Evolutionary conservation across 164 flowering plant species (phyloP).

Genomic region (Nymphaea colorata): DNA sequence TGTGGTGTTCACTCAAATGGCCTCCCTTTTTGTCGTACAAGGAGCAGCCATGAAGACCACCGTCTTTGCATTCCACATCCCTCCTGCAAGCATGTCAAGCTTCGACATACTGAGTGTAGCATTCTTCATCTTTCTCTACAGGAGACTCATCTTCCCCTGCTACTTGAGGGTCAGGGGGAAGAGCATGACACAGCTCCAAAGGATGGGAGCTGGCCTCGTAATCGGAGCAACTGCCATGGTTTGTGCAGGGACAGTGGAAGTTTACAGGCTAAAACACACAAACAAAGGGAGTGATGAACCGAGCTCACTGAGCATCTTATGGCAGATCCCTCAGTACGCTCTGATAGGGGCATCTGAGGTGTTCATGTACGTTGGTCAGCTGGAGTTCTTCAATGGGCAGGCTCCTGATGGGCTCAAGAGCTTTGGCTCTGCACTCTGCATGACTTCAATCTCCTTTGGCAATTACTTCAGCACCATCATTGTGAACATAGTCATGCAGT

Average conservation of each 20-base stretch:
- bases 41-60: conserved; percentile 82
- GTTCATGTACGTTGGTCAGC: conserved; percentile 87
- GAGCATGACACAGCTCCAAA: conserved; percentile 74
- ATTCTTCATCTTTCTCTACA: conserved; percentile 53
- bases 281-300: conserved; percentile 33
- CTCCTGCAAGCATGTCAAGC: conserved; percentile 96
- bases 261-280: conserved; percentile 57
- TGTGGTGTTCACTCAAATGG: conserved; percentile 91
- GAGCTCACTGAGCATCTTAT: conserved; percentile 74
- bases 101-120: conserved; percentile 88
- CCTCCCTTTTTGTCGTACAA: conserved; percentile 90
- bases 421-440: conserved; percentile 90
- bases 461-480: conserved; percentile 82
- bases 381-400: conserved; percentile 87
- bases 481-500: conserved; percentile 66
- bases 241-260: conserved; percentile 70
- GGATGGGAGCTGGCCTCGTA: conserved; percentile 86
- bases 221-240: conserved; percentile 79
- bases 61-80: conserved; percentile 46
- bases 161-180: conserved; percentile 23
- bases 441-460: conserved; percentile 89
- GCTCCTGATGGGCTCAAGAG: conserved; percentile 87
- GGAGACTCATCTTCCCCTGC: conserved; percentile 56
- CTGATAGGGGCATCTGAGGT: conserved; percentile 88
- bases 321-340: conserved; percentile 90